Percentiles rank a stretch among this genome's conserved stretches.
Evolutionary conservation across 2,329 filamentous ascomycete genomes (phyloP).

Genomic region (Pestalotiopsis sp.): DNA sequence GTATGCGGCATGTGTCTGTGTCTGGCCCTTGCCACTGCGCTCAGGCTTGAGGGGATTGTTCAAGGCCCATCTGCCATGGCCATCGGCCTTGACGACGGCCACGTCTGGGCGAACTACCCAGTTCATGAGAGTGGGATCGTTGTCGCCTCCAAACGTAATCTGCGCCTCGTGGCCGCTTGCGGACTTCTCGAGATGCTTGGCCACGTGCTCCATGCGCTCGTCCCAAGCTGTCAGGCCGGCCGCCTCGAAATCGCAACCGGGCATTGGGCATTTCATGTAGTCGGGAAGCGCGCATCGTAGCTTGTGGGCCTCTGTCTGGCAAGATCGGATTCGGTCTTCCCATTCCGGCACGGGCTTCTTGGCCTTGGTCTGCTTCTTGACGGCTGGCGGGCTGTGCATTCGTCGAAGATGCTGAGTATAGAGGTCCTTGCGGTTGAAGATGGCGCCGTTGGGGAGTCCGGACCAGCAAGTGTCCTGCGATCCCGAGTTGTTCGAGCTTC

Average conservation of each 20-base stretch:
- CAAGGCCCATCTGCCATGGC: slow-evolving; percentile 28
- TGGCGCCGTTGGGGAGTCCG: slow-evolving; percentile 53
- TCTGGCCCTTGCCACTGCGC: slow-evolving; percentile 16
- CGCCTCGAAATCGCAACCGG: slow-evolving; percentile 63
- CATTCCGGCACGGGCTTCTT: slow-evolving; percentile 40
- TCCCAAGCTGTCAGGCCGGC: slow-evolving; percentile 72
- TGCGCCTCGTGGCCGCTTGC: slow-evolving; percentile 34
- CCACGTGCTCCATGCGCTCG: slow-evolving; percentile 84
- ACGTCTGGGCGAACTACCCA: slow-evolving; percentile 33
- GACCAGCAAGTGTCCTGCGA: slow-evolving; percentile 17
- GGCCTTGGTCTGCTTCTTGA: slow-evolving; percentile 40
- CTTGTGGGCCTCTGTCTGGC: slow-evolving; percentile 62
- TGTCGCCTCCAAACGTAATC: slow-evolving; percentile 28
- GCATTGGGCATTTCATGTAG: slow-evolving; percentile 62
- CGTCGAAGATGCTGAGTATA: slow-evolving; percentile 86
- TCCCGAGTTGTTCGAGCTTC: slow-evolving; percentile 17
- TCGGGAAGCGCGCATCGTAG: slow-evolving; percentile 63
- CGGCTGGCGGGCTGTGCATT: slow-evolving; percentile 69
- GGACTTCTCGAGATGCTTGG: slow-evolving; percentile 71
- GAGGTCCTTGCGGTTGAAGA: slow-evolving; percentile 90
- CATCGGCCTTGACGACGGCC: slow-evolving; percentile 27
- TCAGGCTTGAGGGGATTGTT: slow-evolving; percentile 30
- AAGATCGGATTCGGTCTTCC: slow-evolving; percentile 56
- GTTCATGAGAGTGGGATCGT: slow-evolving; percentile 29
- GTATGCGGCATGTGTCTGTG: neutral